These are phyloP conservation scores for Funneliformis geosporum DNA, from an alignment of 192 early-diverging fungal species.

Conservation along the genomic window DNA sequence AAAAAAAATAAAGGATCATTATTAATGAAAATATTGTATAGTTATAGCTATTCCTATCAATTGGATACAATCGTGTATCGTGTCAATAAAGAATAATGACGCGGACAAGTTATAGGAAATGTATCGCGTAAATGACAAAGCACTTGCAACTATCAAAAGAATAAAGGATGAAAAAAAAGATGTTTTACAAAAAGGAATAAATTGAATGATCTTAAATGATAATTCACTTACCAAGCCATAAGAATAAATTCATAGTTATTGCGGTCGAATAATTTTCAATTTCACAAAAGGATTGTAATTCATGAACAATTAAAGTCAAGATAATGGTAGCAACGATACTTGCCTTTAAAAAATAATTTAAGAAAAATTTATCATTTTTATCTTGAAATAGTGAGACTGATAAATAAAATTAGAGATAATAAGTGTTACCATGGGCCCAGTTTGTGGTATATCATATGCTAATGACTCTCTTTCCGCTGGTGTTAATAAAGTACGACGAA, in stretches of 20 bases:
- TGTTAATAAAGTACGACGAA: not conserved
- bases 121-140: conserved; percentile 10
- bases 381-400: not conserved
- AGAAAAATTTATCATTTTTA: not conserved
- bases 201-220: not conserved
- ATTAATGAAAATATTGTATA: not conserved
- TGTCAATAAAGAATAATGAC: conserved; percentile 12
- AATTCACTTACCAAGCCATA: conserved; percentile 18
- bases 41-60: not conserved
- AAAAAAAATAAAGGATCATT: not conserved
- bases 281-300: not conserved
- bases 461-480: not conserved
- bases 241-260: not conserved
- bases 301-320: not conserved
- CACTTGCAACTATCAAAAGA: not conserved
- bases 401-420: not conserved
- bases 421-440: not conserved
- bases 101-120: not conserved
- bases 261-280: not conserved
- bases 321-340: not conserved
- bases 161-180: not conserved
- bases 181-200: not conserved
- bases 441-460: conserved; percentile 16
- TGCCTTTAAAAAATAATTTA: not conserved
- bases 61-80: conserved; percentile 13